Conservation (phyloP, 768 basidiomycete species). For the Rubroboletus pulcherrimus region DNA sequence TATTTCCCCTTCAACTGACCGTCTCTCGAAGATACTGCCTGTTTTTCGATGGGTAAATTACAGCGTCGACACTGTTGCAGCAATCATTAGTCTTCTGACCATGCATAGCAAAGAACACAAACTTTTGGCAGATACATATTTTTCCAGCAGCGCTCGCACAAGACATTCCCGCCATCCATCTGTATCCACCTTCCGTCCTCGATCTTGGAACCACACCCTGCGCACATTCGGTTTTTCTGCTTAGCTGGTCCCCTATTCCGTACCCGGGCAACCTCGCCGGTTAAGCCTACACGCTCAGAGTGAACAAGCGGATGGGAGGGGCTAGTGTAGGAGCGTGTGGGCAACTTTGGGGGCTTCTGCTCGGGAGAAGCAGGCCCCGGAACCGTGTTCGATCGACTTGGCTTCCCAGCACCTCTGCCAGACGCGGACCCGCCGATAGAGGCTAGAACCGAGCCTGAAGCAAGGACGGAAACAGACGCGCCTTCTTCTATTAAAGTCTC, state of each 20-base stretch:
- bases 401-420: slow-evolving; percentile 26
- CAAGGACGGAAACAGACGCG: slow-evolving; percentile 33
- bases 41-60: slow-evolving; percentile 81
- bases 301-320: slow-evolving; percentile 38
- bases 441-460: slow-evolving; percentile 32
- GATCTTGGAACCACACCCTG: slow-evolving; percentile 64
- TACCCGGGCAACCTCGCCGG: slow-evolving; percentile 28
- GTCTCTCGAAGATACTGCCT: slow-evolving; percentile 86
- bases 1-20: slow-evolving; percentile 96
- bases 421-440: slow-evolving; percentile 23
- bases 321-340: slow-evolving; percentile 52
- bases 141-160: slow-evolving; percentile 95
- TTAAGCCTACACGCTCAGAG: slow-evolving; percentile 21
- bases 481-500: slow-evolving; percentile 48
- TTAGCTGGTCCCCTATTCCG: slow-evolving; percentile 32
- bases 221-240: slow-evolving; percentile 47
- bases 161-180: slow-evolving; percentile 67
- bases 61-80: slow-evolving; percentile 77
- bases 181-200: slow-evolving; percentile 81
- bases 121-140: slow-evolving; percentile 94
- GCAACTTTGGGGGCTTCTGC: slow-evolving; percentile 48
- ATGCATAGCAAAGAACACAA: slow-evolving; percentile 16
- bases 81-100: background rate
- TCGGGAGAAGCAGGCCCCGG: slow-evolving; percentile 44
- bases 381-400: slow-evolving; percentile 50